Percentiles rank a stretch among this genome's conserved stretches.
These are phyloP conservation scores for Amaranthus cruentus DNA, from an alignment of 148 eudicot genomes.

Conservation along the genomic window DNA sequence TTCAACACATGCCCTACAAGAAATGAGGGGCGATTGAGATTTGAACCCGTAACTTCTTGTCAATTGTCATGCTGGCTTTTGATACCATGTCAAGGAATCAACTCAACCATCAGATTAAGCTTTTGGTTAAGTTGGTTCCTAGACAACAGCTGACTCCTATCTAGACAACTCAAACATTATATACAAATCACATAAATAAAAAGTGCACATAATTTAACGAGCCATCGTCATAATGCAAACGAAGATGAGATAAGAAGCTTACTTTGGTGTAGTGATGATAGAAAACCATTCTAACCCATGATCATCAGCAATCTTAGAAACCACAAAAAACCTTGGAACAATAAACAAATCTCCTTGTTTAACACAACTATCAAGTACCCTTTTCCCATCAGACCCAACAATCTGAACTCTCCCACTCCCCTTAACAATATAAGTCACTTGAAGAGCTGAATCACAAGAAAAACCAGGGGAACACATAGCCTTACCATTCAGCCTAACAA, in stretches of 20 bases:
- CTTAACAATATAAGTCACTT: constrained; percentile 70
- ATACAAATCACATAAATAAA: no score
- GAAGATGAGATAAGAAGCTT: constrained; percentile 19
- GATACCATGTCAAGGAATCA: no score
- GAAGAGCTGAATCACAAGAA: constrained; percentile 81
- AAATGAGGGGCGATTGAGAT: no score
- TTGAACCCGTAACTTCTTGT: no score
- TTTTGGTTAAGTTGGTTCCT: no score
- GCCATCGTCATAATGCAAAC: no score
- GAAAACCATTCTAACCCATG: constrained; percentile 94
- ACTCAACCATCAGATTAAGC: no score
- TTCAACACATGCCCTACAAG: no score
- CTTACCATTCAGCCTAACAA: constrained; percentile 59
- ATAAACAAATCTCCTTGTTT: constrained; percentile 69
- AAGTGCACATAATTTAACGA: no score
- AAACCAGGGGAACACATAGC: constrained; percentile 91
- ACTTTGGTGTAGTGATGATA: constrained; percentile 82
- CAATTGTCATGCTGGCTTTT: no score
- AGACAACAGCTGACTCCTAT: no score
- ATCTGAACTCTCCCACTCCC: constrained; percentile 88
- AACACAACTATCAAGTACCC: constrained; percentile 58
- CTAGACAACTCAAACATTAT: no score
- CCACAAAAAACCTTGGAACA: constrained; percentile 83
- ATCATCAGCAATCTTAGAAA: constrained; percentile 68
- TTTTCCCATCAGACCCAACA: constrained; percentile 75